Evolutionary conservation across 2,329 filamentous ascomycete species (phyloP), one percentile per base, ranked within the genome.

Genomic region (Cercospora citrullina): DNA sequence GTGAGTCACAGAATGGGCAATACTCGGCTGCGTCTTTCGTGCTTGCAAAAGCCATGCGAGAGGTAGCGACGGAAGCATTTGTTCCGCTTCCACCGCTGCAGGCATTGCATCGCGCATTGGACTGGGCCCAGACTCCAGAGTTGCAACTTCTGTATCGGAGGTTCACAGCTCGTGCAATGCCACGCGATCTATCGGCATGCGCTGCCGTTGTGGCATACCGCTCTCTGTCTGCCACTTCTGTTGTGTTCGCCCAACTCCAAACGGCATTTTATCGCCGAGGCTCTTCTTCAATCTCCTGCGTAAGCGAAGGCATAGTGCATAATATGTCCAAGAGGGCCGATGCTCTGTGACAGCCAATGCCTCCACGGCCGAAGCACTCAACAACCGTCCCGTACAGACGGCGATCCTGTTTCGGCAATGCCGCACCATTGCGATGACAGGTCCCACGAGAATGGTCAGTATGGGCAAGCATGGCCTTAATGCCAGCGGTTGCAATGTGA

Each of bases 1-100:
- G 53, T 58, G 53, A 58, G 26, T 58, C 53, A 58, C 53, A 30
- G 53, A 31, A 33, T 58, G 53, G 26, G 26, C 53, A n/a, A 58
- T 58, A 21, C 23, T 58, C 30, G 53, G 53, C 26, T 30, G 53
- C 30, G 30, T 30, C 12, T 23, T 28, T 28, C 53, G 53, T n/a
- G 28, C 23, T 57, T 14, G 53, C 53, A 5, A 28, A 12, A 4
- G 5, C 42, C 8, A 48, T 23, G 45, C 18, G 21, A 51, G 45
- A 51, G 18, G 45, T 10, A 23, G 45, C 21, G 10, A 51, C 45
- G 45, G 45, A 51, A 51, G 45, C 45, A 26, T 7, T 51, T 14
- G 45, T 51, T 51, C 45, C 21, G 45, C 45, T 23, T 51, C 45
- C 45, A 51, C 45, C 45, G 45, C 42, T 48, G 42, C 42, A 48